phyloP scores from a whole-genome alignment of 306 rosid species.

The Prunus salicina region DNA sequence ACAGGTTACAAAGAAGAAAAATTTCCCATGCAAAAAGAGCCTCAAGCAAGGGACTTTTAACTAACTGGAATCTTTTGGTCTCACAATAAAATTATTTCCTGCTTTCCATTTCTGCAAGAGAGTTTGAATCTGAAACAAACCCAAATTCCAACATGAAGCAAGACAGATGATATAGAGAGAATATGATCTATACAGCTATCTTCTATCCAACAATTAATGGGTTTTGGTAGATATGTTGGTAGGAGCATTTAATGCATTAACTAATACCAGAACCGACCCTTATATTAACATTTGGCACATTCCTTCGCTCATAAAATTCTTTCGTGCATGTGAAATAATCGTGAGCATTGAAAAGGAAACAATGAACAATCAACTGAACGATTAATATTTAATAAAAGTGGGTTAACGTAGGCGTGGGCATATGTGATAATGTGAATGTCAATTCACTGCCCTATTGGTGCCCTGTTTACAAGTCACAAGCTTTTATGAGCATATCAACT shows the following conservation, averaged over 20 bases:
- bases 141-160: constrained; percentile 5
- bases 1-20: background rate
- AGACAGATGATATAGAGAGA: background rate
- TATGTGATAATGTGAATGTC: background rate
- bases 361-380: background rate
- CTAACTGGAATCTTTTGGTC: constrained; percentile 8
- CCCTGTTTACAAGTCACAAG: background rate
- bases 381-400: background rate
- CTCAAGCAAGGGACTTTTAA: background rate
- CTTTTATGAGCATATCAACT: background rate
- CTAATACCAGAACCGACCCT: constrained; percentile 51
- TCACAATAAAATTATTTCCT: background rate
- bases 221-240: constrained; percentile 54
- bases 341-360: background rate
- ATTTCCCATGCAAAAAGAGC: constrained; percentile 54
- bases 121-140: constrained; percentile 5
- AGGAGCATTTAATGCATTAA: constrained; percentile 43
- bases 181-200: background rate
- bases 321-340: background rate
- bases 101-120: constrained; percentile 12
- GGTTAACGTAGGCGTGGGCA: background rate
- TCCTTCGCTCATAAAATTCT: background rate
- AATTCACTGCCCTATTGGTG: background rate
- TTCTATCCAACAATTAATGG: constrained; percentile 43
- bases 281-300: constrained; percentile 6